These are phyloP conservation scores for Rhododendron molle DNA, from an alignment of 148 eudicot genomes.

Conservation along the genomic window DNA sequence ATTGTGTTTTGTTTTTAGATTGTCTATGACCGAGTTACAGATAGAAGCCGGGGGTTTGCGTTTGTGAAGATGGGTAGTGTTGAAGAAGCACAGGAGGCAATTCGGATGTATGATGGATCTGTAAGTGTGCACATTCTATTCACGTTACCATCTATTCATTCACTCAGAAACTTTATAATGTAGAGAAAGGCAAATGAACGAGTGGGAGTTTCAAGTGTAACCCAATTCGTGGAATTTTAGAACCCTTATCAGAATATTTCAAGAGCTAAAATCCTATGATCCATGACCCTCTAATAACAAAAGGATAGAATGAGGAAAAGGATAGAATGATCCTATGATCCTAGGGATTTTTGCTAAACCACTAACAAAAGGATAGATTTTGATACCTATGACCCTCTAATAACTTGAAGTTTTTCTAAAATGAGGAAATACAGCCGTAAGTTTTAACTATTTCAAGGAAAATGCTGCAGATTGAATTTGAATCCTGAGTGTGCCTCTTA, in stretches of 20 bases:
- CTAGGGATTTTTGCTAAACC: no score
- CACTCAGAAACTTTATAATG: neutral
- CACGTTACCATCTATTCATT: neutral
- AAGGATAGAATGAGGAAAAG: no score
- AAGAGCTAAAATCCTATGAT: neutral
- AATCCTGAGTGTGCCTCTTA: neutral
- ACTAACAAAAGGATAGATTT: neutral
- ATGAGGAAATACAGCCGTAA: neutral
- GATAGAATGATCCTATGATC: no score
- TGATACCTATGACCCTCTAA: neutral
- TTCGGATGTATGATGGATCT: conserved; percentile 77
- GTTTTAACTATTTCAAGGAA: neutral
- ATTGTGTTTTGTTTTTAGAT: conserved; percentile 42
- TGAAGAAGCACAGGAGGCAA: conserved; percentile 69
- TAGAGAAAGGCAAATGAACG: neutral
- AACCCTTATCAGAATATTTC: neutral
- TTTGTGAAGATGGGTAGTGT: conserved; percentile 78
- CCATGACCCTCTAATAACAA: neutral
- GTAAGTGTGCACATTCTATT: conserved; percentile 45
- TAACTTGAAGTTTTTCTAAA: neutral
- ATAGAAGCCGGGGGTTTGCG: conserved; percentile 90
- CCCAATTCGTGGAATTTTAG: neutral
- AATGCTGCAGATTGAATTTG: neutral
- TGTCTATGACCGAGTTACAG: conserved; percentile 77
- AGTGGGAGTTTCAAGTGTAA: neutral